These are phyloP conservation scores for Aureobasidium sp. DNA, from an alignment of 2,329 filamentous ascomycete species.

Conservation along the genomic window DNA sequence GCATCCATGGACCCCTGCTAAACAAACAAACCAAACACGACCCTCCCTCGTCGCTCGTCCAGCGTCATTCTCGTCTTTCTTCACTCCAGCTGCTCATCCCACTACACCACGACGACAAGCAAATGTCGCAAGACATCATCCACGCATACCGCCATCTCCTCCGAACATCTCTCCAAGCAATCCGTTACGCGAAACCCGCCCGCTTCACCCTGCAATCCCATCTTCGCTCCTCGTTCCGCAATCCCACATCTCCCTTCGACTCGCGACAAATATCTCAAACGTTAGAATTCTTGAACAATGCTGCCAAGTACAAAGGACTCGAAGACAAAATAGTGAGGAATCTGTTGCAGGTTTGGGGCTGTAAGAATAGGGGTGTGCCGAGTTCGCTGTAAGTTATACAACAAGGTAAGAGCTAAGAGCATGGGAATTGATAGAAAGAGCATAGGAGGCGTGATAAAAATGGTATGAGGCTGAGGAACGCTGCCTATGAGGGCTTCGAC, in stretches of 20 bases:
- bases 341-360: conserved; percentile 43
- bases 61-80: neutral
- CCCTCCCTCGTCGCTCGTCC: neutral
- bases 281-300: conserved; percentile 59
- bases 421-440: neutral
- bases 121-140: conserved; percentile 30
- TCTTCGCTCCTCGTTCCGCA: conserved; percentile 33
- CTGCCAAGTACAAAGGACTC: conserved; percentile 52
- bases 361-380: neutral
- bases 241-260: conserved; percentile 23
- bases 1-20: neutral
- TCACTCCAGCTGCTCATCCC: neutral
- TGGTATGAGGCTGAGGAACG: conserved; percentile 25
- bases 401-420: neutral
- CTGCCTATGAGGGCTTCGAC: conserved; percentile 53
- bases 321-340: conserved; percentile 69
- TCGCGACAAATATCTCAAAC: conserved; percentile 48
- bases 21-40: conserved; percentile 9
- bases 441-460: conserved; percentile 11
- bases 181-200: conserved; percentile 62
- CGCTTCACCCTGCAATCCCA: conserved; percentile 52
- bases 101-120: neutral
- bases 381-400: neutral
- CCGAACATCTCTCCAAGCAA: conserved; percentile 56
- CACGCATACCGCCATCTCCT: conserved; percentile 64